A percentile compares a stretch with the other conserved stretches of the same genome.
Conservation (phyloP, 2,329 filamentous ascomycete species). For the Epichloe uncinata region DNA sequence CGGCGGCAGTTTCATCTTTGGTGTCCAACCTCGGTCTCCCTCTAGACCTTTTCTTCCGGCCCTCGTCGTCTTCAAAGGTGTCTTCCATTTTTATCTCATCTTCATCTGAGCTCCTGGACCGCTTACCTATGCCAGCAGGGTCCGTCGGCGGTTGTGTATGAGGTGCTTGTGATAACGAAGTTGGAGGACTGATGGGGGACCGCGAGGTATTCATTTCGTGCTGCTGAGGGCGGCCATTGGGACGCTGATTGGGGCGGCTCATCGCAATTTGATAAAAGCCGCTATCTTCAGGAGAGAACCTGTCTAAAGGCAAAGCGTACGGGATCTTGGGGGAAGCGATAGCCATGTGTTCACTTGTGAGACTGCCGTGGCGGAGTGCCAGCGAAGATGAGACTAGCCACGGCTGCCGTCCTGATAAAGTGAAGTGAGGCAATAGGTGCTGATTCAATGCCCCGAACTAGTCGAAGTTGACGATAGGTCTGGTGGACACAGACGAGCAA, state of each 20-base stretch:
- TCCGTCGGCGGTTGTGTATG: not conserved
- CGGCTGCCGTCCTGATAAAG: too few relatives aligned
- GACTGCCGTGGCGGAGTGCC: not conserved
- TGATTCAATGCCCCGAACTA: too few relatives aligned
- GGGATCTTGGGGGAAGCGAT: not conserved
- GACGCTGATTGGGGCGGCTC: not conserved
- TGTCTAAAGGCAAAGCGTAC: not conserved
- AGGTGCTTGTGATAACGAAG: not conserved
- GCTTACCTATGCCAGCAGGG: not conserved
- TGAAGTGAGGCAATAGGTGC: not conserved
- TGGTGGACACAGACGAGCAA: too few relatives aligned
- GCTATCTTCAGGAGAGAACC: not conserved
- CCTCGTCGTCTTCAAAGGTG: conserved; percentile 21
- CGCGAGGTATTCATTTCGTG: not conserved
- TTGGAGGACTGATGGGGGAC: not conserved
- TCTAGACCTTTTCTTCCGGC: conserved; percentile 46
- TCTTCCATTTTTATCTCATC: conserved; percentile 6
- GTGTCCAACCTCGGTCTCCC: conserved; percentile 64
- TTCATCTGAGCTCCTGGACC: conserved; percentile 10
- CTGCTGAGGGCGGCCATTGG: not conserved
- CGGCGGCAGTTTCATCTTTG: conserved; percentile 64
- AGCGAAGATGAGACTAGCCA: too few relatives aligned
- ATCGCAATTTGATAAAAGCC: not conserved
- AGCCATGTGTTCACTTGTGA: not conserved
- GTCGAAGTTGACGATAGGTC: too few relatives aligned